Conservation (phyloP, 495 filamentous ascomycete species). For the Neurospora cerealis region DNA sequence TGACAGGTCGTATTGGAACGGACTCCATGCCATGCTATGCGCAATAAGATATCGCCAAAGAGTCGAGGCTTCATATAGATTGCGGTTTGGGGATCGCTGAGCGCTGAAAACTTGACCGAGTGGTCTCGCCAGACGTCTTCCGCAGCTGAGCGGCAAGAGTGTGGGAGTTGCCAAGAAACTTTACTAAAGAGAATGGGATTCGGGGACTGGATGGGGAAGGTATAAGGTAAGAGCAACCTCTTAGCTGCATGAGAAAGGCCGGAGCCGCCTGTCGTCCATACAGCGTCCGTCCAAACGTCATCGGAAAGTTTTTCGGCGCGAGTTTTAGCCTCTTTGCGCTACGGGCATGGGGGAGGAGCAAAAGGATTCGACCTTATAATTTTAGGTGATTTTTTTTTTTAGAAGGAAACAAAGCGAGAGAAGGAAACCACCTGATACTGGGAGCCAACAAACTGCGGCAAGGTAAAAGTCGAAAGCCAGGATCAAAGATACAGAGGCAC, state of each 20-base stretch:
- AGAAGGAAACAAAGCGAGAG: background rate
- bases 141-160: background rate
- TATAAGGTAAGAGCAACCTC: slow-evolving; percentile 27
- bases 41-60: background rate
- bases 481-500: background rate
- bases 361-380: background rate
- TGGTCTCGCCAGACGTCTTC: background rate
- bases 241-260: slow-evolving; percentile 19
- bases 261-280: slow-evolving; percentile 7
- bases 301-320: background rate
- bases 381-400: background rate
- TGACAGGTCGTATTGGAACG: background rate
- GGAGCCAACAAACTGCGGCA: background rate
- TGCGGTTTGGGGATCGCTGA: background rate
- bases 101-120: background rate
- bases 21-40: background rate
- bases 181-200: background rate
- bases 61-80: background rate
- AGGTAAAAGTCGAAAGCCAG: background rate
- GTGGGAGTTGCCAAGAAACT: background rate
- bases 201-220: slow-evolving; percentile 18
- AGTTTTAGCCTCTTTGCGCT: background rate
- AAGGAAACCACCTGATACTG: background rate
- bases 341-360: background rate
- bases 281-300: background rate